phyloP scores from a whole-genome alignment of 225 moss, liverwort and hornwort species.

The Rhytidiadelphus loreus region DNA sequence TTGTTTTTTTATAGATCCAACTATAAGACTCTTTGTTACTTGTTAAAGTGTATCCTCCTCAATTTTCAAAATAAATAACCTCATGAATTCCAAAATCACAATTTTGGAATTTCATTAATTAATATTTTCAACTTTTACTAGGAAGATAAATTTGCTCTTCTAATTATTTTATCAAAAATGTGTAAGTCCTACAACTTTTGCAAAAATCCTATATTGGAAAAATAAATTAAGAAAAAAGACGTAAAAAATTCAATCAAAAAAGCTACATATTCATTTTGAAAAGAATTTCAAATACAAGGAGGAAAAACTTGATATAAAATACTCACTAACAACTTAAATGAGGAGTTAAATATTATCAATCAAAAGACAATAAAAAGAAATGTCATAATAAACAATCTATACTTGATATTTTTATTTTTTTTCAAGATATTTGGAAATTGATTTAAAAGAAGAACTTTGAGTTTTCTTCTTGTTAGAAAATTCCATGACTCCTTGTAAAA shows the following conservation, averaged over 20 bases:
- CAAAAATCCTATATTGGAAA: too few species aligned
- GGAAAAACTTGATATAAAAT: fast-evolving
- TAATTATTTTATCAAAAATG: not conserved
- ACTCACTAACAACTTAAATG: not conserved
- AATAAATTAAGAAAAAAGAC: not conserved
- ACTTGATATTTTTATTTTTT: too few species aligned
- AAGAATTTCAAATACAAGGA: not conserved
- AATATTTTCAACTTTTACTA: not conserved
- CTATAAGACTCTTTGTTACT: not conserved
- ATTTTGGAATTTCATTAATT: not conserved
- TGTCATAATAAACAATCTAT: not conserved
- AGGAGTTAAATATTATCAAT: not conserved
- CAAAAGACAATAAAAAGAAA: not conserved
- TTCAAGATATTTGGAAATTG: not conserved
- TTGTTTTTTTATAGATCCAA: not conserved
- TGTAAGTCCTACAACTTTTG: fast-evolving
- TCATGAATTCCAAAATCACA: not conserved
- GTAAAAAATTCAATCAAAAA: not conserved
- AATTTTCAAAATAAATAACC: not conserved
- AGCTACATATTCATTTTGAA: too few species aligned
- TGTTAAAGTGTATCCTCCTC: fast-evolving
- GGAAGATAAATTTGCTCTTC: not conserved
- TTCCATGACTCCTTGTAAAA: fast-evolving
- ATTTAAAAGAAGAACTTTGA: not conserved
- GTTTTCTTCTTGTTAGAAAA: not conserved